These are phyloP conservation scores for Arachnopeziza araneosa DNA, from an alignment of 2,329 filamentous ascomycete species.

Conservation along the genomic window DNA sequence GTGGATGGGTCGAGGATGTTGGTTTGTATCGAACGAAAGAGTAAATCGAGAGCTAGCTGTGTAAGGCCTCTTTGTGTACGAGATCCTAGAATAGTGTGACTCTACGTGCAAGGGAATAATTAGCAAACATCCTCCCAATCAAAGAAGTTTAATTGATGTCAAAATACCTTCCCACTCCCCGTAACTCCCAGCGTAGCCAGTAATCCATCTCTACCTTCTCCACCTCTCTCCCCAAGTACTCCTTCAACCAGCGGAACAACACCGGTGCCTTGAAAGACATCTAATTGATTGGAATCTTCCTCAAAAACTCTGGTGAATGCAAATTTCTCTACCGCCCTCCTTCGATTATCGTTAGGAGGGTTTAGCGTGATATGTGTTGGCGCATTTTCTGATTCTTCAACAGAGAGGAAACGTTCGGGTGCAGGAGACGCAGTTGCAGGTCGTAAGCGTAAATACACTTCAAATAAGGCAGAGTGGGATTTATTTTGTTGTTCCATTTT, in stretches of 20 bases:
- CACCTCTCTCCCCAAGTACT: constrained; percentile 66
- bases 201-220: constrained; percentile 80
- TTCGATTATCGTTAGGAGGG: constrained; percentile 75
- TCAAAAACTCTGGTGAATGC: constrained; percentile 92
- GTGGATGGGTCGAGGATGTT: constrained; percentile 60
- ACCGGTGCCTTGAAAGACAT: constrained; percentile 77
- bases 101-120: constrained; percentile 45
- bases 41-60: constrained; percentile 82
- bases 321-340: constrained; percentile 87
- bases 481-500: not conserved
- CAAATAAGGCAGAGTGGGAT: constrained; percentile 53
- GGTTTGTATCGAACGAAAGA: constrained; percentile 75
- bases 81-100: constrained; percentile 91
- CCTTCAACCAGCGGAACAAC: constrained; percentile 73
- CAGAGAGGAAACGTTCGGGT: constrained; percentile 68
- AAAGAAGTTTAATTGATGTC: not conserved
- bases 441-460: constrained; percentile 83
- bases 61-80: constrained; percentile 81
- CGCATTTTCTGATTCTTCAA: constrained; percentile 54
- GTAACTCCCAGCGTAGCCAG: constrained; percentile 91
- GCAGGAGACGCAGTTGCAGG: constrained; percentile 41
- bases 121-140: not conserved
- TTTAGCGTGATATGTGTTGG: constrained; percentile 71
- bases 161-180: constrained; percentile 82
- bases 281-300: constrained; percentile 76